Evolutionary conservation across 2,329 filamentous ascomycete species (phyloP), one percentile per base, ranked within the genome.

Genomic region (Golovinomyces cichoracearum): DNA sequence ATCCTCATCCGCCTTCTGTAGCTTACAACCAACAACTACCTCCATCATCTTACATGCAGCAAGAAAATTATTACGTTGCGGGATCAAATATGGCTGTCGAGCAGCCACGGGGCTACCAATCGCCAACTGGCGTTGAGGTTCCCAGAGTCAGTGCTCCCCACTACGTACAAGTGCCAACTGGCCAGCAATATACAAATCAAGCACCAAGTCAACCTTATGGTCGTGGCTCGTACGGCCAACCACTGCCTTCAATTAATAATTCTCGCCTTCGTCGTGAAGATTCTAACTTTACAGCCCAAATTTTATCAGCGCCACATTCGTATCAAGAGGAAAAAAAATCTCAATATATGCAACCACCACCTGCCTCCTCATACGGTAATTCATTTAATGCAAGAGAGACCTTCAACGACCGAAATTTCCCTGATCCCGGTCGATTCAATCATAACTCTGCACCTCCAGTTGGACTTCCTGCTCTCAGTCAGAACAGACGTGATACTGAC

Each of bases 221-320:
- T 64, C 73, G 73, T 67, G 72, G 73, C 72, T 68, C 68, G 69
- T 76, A 71, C 64, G 53, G 51, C 55, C 49, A 60, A 50, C 51
- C 49, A 47, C 53, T 50, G 51, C 48, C 52, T 52, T 52, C 52
- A 13, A 42, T 9, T 31, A 5, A 23, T 51, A 50, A 47, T 48
- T 47, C 45, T 49, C 38, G 49, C 47, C 51, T 31, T 46, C 48
- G 55, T 52, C 51, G 52, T 55, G 52, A 54, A 51, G 49, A 56
- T 37, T 59, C 59, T 61, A 60, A 61, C 57, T 53, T 52, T 54
- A 57, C 55, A 61, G 58, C 55, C 15, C 47, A 33, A 29, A 21
- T 29, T 19, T 17, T 29, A 26, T 19, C 38, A 5, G 13, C 47
- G 13, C 25, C 21, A 41, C 15, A 23, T 45, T 27, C 42, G 1